Evolutionary conservation across 2,329 filamentous ascomycete genomes (phyloP).

Genomic region (Pseudogymnoascus pannorum): DNA sequence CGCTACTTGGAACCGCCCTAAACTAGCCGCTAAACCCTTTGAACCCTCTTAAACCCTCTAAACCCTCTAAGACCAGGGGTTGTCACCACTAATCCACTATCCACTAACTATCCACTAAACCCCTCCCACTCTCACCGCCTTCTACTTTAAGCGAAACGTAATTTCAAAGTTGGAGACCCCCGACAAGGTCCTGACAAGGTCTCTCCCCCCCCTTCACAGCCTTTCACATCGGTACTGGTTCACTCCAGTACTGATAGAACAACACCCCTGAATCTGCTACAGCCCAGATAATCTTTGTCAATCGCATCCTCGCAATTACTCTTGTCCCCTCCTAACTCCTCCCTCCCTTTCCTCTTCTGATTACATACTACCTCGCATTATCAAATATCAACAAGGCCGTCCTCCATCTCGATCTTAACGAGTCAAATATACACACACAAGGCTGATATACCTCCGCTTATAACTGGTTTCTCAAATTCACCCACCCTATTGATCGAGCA

Average conservation of each 20-base stretch:
- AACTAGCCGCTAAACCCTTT: background rate
- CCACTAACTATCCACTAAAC: background rate
- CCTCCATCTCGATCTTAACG: background rate
- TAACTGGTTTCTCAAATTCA: background rate
- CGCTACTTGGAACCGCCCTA: background rate
- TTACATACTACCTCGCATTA: background rate
- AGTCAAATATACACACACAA: background rate
- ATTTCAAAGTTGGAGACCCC: constrained; percentile 9
- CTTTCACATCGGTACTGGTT: background rate
- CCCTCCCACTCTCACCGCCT: background rate
- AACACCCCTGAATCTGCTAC: background rate
- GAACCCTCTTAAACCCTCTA: background rate
- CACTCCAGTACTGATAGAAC: background rate
- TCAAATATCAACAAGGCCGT: background rate
- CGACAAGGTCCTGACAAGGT: too few relatives aligned
- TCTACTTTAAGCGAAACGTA: background rate
- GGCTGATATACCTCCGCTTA: background rate
- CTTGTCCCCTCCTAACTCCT: background rate
- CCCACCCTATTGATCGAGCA: background rate
- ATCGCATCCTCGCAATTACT: background rate
- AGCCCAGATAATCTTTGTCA: background rate
- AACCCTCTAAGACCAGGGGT: background rate
- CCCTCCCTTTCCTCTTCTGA: background rate
- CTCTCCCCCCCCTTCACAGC: background rate
- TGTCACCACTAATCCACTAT: background rate